Evolutionary conservation across 1,284 basidiomycete genomes (phyloP).

Genomic region (Golubevia sp.): DNA sequence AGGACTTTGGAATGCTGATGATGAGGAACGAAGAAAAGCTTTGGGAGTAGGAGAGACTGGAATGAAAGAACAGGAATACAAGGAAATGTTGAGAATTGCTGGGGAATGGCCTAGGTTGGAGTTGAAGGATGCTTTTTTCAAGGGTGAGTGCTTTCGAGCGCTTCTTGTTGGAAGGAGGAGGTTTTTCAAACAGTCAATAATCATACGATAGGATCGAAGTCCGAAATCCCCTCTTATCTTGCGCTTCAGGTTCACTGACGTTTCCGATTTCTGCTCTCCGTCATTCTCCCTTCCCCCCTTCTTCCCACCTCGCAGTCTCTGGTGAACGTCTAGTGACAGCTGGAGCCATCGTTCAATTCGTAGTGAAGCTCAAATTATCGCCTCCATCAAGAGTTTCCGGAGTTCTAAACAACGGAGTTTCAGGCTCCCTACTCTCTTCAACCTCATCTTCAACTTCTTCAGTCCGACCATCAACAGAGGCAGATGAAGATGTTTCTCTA

Average conservation of each 20-base stretch:
- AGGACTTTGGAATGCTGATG: slow-evolving; percentile 57
- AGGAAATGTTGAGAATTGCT: slow-evolving; percentile 73
- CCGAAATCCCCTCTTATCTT: too few relatives aligned
- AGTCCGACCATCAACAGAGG: slow-evolving; percentile 40
- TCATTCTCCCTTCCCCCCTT: neutral
- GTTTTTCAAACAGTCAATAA: neutral
- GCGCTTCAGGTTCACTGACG: slow-evolving; percentile 5
- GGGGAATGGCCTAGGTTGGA: slow-evolving; percentile 80
- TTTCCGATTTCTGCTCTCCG: too few relatives aligned
- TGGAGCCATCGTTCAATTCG: slow-evolving; percentile 83
- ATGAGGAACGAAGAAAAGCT: slow-evolving; percentile 63
- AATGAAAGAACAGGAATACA: slow-evolving; percentile 59
- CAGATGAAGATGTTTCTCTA: slow-evolving; percentile 23
- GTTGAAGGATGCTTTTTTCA: slow-evolving; percentile 82
- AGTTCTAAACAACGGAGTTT: slow-evolving; percentile 30
- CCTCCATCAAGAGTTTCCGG: slow-evolving; percentile 64
- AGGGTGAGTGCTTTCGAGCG: slow-evolving; percentile 68
- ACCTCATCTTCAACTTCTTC: slow-evolving; percentile 62
- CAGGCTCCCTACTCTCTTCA: slow-evolving; percentile 18
- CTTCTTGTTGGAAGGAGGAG: slow-evolving; percentile 7
- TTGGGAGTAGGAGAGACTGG: slow-evolving; percentile 34
- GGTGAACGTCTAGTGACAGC: slow-evolving; percentile 88
- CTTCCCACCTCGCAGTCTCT: slow-evolving; percentile 69
- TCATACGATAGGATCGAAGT: neutral
- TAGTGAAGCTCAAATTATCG: slow-evolving; percentile 77